Evolutionary conservation across 2,329 filamentous ascomycete species (phyloP).

Genomic region (Claviceps pazoutovae): DNA sequence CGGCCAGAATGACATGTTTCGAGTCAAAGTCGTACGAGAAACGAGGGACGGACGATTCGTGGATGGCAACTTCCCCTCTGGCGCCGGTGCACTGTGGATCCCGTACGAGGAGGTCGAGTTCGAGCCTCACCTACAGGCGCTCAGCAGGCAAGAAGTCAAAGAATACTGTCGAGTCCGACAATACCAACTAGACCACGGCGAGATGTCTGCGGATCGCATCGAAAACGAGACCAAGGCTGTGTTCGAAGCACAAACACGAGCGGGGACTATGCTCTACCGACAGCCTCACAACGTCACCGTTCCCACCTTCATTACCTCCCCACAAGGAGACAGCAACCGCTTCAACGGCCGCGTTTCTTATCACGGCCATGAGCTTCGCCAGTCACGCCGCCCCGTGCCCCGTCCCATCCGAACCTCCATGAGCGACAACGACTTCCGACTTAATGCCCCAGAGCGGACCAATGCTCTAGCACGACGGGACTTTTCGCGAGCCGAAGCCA

Average conservation of each 20-base stretch:
- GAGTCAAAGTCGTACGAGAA: constrained; percentile 46
- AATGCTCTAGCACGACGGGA: constrained; percentile 36
- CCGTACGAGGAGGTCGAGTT: constrained; percentile 47
- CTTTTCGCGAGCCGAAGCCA: constrained; percentile 36
- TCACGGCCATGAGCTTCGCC: constrained; percentile 26
- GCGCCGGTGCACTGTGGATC: constrained; percentile 49
- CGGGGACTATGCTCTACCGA: constrained; percentile 18
- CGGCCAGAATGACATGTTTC: constrained; percentile 49
- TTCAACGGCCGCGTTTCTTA: constrained; percentile 10
- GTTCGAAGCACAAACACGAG: constrained; percentile 33
- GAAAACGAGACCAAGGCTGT: constrained; percentile 40
- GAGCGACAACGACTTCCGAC: constrained; percentile 9
- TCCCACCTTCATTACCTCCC: constrained; percentile 12
- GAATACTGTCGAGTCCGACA: constrained; percentile 51
- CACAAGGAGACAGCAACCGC: constrained; percentile 8
- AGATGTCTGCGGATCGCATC: constrained; percentile 31
- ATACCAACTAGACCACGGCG: constrained; percentile 40
- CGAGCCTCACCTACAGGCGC: constrained; percentile 36
- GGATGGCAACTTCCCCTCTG: constrained; percentile 45
- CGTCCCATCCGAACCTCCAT: constrained; percentile 16
- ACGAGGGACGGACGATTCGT: constrained; percentile 45
- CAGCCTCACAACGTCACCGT: constrained; percentile 8
- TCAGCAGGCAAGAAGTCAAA: constrained; percentile 43
- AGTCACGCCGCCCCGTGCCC: constrained; percentile 27
- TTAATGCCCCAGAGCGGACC: constrained; percentile 29